Conservation (phyloP, 306 rosid genomes). For the Parietaria judaica region DNA sequence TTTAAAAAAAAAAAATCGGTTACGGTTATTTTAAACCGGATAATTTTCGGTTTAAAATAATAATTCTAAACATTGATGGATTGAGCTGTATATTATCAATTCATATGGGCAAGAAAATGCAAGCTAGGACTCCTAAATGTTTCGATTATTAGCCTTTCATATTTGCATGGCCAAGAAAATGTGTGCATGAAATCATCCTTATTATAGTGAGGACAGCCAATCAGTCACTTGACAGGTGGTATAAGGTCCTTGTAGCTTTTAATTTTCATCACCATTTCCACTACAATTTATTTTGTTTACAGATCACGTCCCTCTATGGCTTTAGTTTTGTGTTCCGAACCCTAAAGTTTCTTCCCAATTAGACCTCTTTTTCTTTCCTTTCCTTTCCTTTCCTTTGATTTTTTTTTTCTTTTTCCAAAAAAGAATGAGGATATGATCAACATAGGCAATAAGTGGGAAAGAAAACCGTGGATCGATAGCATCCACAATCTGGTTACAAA, state of each 20-base stretch:
- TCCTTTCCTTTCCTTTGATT: conserved; percentile 1
- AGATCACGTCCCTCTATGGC: not conserved
- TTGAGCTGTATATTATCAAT: no score
- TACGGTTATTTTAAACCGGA: no score
- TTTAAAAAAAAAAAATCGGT: no score
- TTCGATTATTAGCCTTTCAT: not conserved
- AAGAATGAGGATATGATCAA: not conserved
- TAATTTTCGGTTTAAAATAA: no score
- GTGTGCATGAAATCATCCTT: not conserved
- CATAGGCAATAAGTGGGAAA: not conserved
- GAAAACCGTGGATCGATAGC: conserved; percentile 10
- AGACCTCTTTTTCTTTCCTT: not conserved
- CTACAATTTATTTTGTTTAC: no score
- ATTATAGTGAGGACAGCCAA: conserved; percentile 3
- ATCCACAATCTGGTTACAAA: not conserved
- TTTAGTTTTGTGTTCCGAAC: conserved; percentile 6
- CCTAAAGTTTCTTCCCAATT: conserved; percentile 7
- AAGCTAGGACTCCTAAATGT: not conserved
- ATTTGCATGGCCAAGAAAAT: not conserved
- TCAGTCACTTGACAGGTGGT: conserved; percentile 8
- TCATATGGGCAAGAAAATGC: no score
- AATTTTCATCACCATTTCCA: not conserved
- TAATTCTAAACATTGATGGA: no score
- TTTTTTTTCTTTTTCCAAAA: not conserved
- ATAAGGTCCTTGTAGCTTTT: not conserved